A percentile compares a stretch with the other conserved stretches of the same genome.
These are phyloP conservation scores for Chrysanthemum seticuspe DNA, from an alignment of 129 eudicot species.

Conservation along the genomic window DNA sequence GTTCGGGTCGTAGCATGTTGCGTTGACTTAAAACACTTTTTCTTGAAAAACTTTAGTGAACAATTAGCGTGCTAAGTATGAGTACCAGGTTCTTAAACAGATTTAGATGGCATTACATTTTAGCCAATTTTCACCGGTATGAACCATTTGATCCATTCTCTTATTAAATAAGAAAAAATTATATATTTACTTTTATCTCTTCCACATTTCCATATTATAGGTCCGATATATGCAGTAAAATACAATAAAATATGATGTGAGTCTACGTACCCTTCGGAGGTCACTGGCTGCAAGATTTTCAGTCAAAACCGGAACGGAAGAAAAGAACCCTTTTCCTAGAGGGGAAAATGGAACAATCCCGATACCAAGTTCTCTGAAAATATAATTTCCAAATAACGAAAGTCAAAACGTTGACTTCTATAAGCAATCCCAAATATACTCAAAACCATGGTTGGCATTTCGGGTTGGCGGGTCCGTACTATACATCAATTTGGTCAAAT, in stretches of 20 bases:
- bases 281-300: conserved; percentile 37
- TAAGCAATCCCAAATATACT: background rate
- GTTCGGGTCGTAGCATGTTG: background rate
- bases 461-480: no score
- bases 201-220: background rate
- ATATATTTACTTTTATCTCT: background rate
- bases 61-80: no score
- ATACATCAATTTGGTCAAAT: no score
- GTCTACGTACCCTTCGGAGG: conserved; percentile 41
- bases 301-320: conserved; percentile 31
- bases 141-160: background rate
- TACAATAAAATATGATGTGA: background rate
- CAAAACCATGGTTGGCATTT: no score
- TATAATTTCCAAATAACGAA: background rate
- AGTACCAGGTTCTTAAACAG: no score
- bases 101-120: no score
- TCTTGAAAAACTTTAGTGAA: no score
- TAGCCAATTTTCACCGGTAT: no score
- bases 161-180: background rate
- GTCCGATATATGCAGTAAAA: background rate
- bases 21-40: background rate
- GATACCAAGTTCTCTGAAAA: conserved; percentile 53
- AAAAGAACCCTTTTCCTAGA: conserved; percentile 46
- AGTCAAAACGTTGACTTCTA: background rate
- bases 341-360: conserved; percentile 62